A percentile compares a stretch with the other conserved stretches of the same genome.
Evolutionary conservation across 768 basidiomycete genomes (phyloP).

Genomic region (Pilatotrama ljubarskyi): DNA sequence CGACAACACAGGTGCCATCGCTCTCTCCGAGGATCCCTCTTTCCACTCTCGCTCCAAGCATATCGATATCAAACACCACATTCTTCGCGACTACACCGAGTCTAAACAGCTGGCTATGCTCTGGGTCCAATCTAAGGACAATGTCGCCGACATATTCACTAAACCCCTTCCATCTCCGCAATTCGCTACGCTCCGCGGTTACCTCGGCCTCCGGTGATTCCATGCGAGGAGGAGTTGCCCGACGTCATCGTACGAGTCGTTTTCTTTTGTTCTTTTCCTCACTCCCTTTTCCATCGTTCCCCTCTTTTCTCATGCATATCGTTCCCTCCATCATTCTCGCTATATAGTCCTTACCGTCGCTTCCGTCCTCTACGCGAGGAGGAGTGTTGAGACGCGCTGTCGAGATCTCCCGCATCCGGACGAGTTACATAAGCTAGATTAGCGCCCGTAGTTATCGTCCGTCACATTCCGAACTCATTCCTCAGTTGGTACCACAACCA

Average conservation of each 20-base stretch:
- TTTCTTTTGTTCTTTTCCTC: background rate
- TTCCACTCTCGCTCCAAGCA: slow-evolving; percentile 43
- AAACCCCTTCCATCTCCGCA: slow-evolving; percentile 33
- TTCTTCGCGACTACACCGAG: slow-evolving; percentile 36
- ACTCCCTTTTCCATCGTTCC: no score
- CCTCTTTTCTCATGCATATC: no score
- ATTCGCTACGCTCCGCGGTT: slow-evolving; percentile 21
- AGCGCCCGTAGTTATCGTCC: no score
- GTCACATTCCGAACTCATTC: no score
- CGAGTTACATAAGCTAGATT: no score
- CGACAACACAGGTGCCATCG: slow-evolving; percentile 42
- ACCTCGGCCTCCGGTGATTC: slow-evolving; percentile 23
- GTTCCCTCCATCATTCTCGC: no score
- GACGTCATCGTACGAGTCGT: no score
- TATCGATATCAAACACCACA: slow-evolving; percentile 42
- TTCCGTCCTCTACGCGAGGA: no score
- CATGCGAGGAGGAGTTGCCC: slow-evolving; percentile 21
- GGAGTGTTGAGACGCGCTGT: no score
- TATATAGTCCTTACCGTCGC: no score
- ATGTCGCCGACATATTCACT: slow-evolving; percentile 43
- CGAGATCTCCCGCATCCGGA: no score
- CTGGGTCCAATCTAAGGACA: slow-evolving; percentile 37
- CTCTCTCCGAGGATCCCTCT: slow-evolving; percentile 35
- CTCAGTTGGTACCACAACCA: no score
- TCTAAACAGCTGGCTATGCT: slow-evolving; percentile 26